Conservation (phyloP, 2,329 filamentous ascomycete genomes). For the Trichophyton verrucosum region DNA sequence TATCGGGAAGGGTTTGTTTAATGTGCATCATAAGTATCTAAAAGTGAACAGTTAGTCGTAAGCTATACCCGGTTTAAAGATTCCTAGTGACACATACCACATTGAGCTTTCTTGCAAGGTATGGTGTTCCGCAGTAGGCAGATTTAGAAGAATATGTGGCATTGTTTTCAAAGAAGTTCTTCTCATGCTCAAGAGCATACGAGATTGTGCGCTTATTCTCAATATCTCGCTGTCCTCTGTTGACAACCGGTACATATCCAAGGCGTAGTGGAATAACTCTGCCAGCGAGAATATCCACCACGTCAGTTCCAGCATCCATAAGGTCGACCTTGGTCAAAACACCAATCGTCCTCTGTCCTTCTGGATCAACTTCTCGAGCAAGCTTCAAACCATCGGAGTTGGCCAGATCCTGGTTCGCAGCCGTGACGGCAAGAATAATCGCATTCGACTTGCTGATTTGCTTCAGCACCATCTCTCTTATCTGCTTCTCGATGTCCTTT, state of each 20-base stretch:
- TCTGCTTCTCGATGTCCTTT: slow-evolving; percentile 91
- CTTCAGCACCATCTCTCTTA: slow-evolving; percentile 95
- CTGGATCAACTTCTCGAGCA: slow-evolving; percentile 89
- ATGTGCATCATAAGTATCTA: slow-evolving; percentile 99
- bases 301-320: slow-evolving; percentile 97
- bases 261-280: slow-evolving; percentile 90
- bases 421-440: slow-evolving; percentile 91
- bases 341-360: slow-evolving; percentile 95
- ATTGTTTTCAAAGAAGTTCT: slow-evolving; percentile 96
- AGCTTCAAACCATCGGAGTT: slow-evolving; percentile 97
- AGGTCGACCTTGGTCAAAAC: slow-evolving; percentile 97
- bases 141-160: slow-evolving; percentile 98
- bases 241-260: slow-evolving; percentile 95
- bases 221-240: slow-evolving; percentile 94
- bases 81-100: slow-evolving; percentile 39
- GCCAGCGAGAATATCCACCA: slow-evolving; percentile 94
- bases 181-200: slow-evolving; percentile 81
- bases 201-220: slow-evolving; percentile 95
- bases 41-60: slow-evolving; percentile 3
- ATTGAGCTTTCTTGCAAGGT: slow-evolving; percentile 91
- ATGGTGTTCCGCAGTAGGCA: slow-evolving; percentile 95
- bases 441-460: slow-evolving; percentile 98
- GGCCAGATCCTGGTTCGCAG: slow-evolving; percentile 93
- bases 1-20: slow-evolving; percentile 96
- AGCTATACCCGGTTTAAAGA: not conserved